Evolutionary conservation across 352 stramenopile species (phyloP), one percentile per base, ranked within the genome.

Genomic region (Globisporangium yorkense): DNA sequence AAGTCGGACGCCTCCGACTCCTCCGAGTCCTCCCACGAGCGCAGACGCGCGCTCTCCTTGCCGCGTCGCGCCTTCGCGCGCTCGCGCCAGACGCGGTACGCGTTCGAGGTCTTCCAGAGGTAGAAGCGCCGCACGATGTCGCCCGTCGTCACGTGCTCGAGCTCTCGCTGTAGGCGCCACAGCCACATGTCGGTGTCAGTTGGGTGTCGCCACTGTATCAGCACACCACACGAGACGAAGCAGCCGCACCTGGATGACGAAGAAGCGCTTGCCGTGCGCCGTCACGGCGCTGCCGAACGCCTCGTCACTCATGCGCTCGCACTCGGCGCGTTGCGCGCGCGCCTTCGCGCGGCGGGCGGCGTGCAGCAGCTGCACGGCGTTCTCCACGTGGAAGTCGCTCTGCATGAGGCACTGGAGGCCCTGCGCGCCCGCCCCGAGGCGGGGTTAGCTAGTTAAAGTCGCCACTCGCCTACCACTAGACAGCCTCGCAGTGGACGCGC

Each of bases 121-220:
- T 88, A 91, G 49, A 88, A 91, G 18, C 75, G 75, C 31, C 68
- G 70, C 10, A 91, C 68, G 15, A 89, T 63, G 33, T 89, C 78
- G 1, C 62, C 57, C 1, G 71, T 87, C 31, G 50, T 51, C 27
- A 71, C 52, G n/a, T 72, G 63, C 18, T 62, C 46, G 20, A 86
- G 62, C 27, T 75, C 55, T 75, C 79, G 73, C 80, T 88, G 37
- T 15, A 46, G 15, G 39, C 39, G 39, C 39, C 33, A 37, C 33
- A 37, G 33, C 33, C 33, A 10, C 33, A 37, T 3, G 6, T 37
- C 33, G 33, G 33, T 16, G 20, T 21, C 41, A 21, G 20, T 47
- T 6, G 1, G 9, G 33, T 10, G 33, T 40, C 39, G 31, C 20
- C 33, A 24, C 39, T 18, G 31, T 55, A 45, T 27, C 37, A 51